Base-by-base conservation (phyloP, 1,284 basidiomycete species). In the Sporisorium iseilematis-ciliati region DNA sequence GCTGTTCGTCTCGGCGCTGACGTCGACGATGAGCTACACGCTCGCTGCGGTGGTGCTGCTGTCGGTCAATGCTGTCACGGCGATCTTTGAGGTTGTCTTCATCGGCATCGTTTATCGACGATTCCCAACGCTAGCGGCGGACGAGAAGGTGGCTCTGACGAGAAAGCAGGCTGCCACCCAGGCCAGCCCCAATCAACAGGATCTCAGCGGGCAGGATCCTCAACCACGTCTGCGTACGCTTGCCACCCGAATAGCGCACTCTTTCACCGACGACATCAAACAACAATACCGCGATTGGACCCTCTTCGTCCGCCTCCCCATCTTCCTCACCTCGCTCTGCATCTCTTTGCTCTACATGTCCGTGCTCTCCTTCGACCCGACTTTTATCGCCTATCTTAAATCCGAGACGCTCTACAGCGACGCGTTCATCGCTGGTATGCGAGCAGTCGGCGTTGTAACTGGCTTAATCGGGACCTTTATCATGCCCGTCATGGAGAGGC, bases 341-440 rank as follows among this genome's bases (percentile, higher is more conserved):
- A 88, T 89, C 57, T 87, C 88, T 0, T 82, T 88, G 29, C 84
- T 90, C 0, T 89, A 90, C 80, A 85, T 89, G 64, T 87, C 87
- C 0, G 88, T 88, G 0, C 82, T 88, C 3, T 87, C 86, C 8
- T 84, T 77, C 49, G 80, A 81, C 40, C 61, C 73, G 2, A 79
- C 77, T 4, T 82, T 82, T 53, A 69, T 81, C 35, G 77, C 77
- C 20, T 82, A 82, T 43, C 79, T 82, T 56, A 82, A 82, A 56
- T 78, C 76, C 38, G 75, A 79, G 52, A 80, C 78, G 41, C 52
- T 61, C 21, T 81, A 81, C 69, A 76, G 76, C 14, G 89, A 90
- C 69, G 85, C 88, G 0, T 88, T 90, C 75, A 86, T 90, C 20
- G 89, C 89, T 0, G 89, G 87, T 0, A 89, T 89, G 88, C 85